Evolutionary conservation across 805 yeast genomes (phyloP).

Genomic region (Komagataella populi): DNA sequence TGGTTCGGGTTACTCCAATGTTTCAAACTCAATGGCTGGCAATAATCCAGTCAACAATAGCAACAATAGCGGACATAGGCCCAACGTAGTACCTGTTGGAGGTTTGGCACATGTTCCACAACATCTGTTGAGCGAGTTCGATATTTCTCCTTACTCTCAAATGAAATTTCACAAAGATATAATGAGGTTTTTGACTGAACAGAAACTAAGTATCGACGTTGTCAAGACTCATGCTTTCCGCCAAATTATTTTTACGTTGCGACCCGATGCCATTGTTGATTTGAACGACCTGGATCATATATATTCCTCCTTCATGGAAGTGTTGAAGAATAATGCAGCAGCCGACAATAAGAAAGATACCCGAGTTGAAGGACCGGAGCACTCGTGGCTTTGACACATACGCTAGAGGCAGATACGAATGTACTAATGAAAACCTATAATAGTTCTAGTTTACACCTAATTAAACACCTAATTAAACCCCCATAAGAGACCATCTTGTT

Average conservation of each 20-base stretch:
- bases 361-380: background rate
- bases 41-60: background rate
- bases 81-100: background rate
- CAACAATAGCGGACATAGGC: background rate
- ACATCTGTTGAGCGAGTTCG: constrained; percentile 12
- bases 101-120: constrained; percentile 5
- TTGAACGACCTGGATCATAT: constrained; percentile 30
- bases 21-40: background rate
- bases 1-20: background rate
- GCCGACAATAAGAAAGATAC: background rate
- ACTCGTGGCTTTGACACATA: constrained; percentile 6
- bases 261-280: constrained; percentile 32
- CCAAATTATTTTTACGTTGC: constrained; percentile 34
- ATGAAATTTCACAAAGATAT: constrained; percentile 36
- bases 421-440: background rate
- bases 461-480: background rate
- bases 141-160: constrained; percentile 28
- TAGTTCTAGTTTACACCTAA: background rate
- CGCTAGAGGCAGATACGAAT: background rate
- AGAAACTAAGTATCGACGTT: constrained; percentile 31
- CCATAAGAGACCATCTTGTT: background rate
- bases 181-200: constrained; percentile 35
- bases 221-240: constrained; percentile 38
- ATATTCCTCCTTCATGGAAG: constrained; percentile 31
- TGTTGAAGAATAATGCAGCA: constrained; percentile 14